Evolutionary conservation across 2,329 filamentous ascomycete genomes (phyloP), one percentile per base, ranked within the genome.

Genomic region (Falciphora oryzae): DNA sequence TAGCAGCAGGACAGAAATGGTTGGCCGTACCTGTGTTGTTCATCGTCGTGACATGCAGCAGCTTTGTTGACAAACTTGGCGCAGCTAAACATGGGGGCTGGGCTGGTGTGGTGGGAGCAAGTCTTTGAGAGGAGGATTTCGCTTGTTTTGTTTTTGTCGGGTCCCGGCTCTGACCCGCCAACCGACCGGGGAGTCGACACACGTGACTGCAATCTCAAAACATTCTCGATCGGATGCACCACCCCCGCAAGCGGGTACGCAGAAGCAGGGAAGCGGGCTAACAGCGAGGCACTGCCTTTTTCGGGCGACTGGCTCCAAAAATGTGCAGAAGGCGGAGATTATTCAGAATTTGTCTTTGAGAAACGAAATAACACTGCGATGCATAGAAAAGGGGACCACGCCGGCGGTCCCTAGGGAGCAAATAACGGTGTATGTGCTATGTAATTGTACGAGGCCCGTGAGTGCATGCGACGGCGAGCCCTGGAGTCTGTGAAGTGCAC

Each of bases 61-160:
- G 44, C 44, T 53, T 53, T 53, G 44, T 53, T 53, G 44, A 53
- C 44, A 53, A 53, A 53, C 44, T 53, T 53, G 44, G 44, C 44
- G 44, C 44, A 53, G 44, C 44, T 53, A 53, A 53, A 53, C 44
- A 53, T 53, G 44, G 44, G 44, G 44, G 44, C 44, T 53, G 44
- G 22, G 44, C 44, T 53, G 44, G 44, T 53, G 44, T 53, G 44
- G 44, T 53, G 44, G 44, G 44, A 53, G 44, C 44, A 53, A 50
- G 44, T 53, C 44, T 53, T 22, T 53, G 44, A 53, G 10, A 53
- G 44, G 44, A 53, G 44, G 44, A 53, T 53, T 53, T 53, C 44
- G 44, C 44, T 53, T 53, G 44, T 53, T 53, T 53, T 53, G 44
- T 53, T 53, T 53, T 53, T 22, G 22, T 53, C 44, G 44, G 44